Conservation (phyloP, 495 filamentous ascomycete genomes). For the Xylaria sp. region DNA sequence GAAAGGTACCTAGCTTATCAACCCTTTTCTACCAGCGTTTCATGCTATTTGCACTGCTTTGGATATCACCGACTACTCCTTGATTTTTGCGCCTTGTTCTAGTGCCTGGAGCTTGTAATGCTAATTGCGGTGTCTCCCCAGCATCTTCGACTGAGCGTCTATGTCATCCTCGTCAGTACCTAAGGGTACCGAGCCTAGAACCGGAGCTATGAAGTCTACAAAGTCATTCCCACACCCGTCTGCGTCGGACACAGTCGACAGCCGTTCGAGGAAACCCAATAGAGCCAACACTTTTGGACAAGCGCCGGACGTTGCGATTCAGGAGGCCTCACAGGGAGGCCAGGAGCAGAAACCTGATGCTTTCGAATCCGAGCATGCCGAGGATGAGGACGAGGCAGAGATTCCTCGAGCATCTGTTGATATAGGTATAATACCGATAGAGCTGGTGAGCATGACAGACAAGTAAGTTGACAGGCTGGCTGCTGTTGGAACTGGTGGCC, state of each 20-base stretch:
- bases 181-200: conserved; percentile 38
- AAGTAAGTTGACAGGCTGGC: conserved; percentile 58
- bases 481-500: neutral
- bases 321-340: conserved; percentile 34
- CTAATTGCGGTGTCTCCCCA: conserved; percentile 29
- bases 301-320: conserved; percentile 48
- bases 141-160: conserved; percentile 27
- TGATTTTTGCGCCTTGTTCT: neutral
- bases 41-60: neutral
- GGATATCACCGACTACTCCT: neutral
- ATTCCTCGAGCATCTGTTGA: conserved; percentile 64
- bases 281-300: conserved; percentile 67
- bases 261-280: conserved; percentile 51
- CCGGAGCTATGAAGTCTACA: conserved; percentile 36
- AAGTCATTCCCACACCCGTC: conserved; percentile 66
- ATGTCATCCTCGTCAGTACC: conserved; percentile 47
- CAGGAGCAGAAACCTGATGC: conserved; percentile 45
- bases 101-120: neutral
- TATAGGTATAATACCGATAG: conserved; percentile 88
- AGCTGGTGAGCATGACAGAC: conserved; percentile 87
- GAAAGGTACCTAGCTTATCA: neutral
- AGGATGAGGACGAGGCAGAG: conserved; percentile 57
- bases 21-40: conserved; percentile 6
- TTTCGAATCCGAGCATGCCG: conserved; percentile 52
- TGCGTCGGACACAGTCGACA: conserved; percentile 44